Conservation (phyloP, 805 yeast species). For the Spathaspora boniae region DNA sequence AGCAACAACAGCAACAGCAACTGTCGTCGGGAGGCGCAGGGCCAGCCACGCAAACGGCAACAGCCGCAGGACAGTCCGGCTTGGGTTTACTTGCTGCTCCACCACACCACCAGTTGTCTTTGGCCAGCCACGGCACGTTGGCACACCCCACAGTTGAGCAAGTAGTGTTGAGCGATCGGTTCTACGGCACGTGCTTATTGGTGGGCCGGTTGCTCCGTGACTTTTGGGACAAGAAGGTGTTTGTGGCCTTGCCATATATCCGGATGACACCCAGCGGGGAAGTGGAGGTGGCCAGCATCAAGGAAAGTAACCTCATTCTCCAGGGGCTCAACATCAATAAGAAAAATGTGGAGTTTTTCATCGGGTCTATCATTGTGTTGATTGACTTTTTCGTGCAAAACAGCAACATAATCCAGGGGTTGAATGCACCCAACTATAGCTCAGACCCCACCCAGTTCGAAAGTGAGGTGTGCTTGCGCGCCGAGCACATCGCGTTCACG, state of each 20-base stretch:
- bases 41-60: constrained; percentile 1
- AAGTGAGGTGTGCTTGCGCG: constrained; percentile 73
- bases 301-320: constrained; percentile 43
- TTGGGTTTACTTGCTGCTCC: too few species aligned
- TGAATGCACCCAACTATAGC: constrained; percentile 53
- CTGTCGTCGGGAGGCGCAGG: too few species aligned
- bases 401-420: constrained; percentile 58
- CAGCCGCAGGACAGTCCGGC: neutral
- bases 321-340: constrained; percentile 45
- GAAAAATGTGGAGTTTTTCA: constrained; percentile 59
- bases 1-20: constrained; percentile 8
- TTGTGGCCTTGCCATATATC: constrained; percentile 44
- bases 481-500: constrained; percentile 85
- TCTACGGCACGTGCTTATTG: constrained; percentile 80
- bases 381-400: constrained; percentile 68
- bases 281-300: constrained; percentile 34
- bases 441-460: constrained; percentile 47
- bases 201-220: constrained; percentile 75
- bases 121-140: constrained; percentile 12
- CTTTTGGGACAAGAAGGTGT: constrained; percentile 73
- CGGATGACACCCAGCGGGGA: constrained; percentile 35
- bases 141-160: constrained; percentile 52
- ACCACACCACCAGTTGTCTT: constrained; percentile 16
- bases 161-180: constrained; percentile 87
- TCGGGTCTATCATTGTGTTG: constrained; percentile 67